Conservation (phyloP, 352 stramenopile genomes). For the Pythium grandisporangium region DNA sequence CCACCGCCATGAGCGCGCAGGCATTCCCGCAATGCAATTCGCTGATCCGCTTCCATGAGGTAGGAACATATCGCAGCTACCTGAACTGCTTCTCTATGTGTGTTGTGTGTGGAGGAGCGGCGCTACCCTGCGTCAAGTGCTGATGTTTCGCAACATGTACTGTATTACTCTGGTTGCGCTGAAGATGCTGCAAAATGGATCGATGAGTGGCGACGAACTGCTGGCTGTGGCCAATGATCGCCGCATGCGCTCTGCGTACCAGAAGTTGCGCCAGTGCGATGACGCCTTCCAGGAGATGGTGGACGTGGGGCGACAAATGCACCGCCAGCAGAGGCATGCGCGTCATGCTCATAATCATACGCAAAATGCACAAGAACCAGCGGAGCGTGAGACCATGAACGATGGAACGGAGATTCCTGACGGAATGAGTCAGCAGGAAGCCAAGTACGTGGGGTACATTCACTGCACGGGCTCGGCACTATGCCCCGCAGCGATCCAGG, state of each 20-base stretch:
- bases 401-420: neutral
- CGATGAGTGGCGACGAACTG: conserved; percentile 24
- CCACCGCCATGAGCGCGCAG: conserved; percentile 5
- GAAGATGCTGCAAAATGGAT: conserved; percentile 19
- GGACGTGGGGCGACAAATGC: conserved; percentile 11
- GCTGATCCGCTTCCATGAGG: conserved; percentile 58
- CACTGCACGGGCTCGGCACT: conserved; percentile 41
- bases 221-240: conserved; percentile 27
- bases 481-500: conserved; percentile 34
- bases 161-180: neutral
- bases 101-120: conserved; percentile 1
- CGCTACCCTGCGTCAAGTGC: too few species aligned
- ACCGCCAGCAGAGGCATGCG: conserved; percentile 2
- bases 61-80: too few species aligned
- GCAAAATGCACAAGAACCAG: neutral
- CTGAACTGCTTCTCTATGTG: too few species aligned
- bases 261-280: conserved; percentile 40
- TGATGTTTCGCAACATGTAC: too few species aligned
- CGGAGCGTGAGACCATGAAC: neutral
- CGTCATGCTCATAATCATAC: conserved; percentile 1
- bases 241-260: conserved; percentile 30
- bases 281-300: conserved; percentile 39
- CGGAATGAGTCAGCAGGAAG: conserved; percentile 21
- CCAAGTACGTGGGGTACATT: conserved; percentile 56
- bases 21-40: conserved; percentile 48